Conservation (phyloP, 2,329 filamentous ascomycete species). For the Trichoderma sp. region DNA sequence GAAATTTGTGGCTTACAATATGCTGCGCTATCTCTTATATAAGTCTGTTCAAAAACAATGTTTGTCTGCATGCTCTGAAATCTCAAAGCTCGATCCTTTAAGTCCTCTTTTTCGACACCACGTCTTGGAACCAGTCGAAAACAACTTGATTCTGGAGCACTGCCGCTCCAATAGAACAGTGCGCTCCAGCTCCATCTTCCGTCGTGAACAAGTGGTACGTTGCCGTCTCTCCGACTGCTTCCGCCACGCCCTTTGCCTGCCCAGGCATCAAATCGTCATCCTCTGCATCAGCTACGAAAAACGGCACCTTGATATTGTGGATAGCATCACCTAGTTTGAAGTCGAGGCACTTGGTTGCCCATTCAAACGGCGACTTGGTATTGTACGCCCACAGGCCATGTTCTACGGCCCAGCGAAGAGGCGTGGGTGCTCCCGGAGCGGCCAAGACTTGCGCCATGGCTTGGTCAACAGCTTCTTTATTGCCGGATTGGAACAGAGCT, state of each 20-base stretch:
- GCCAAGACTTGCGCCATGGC: conserved; percentile 2
- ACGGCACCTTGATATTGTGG: conserved; percentile 30
- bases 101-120: conserved; percentile 2
- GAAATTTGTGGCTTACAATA: background rate
- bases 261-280: conserved; percentile 29
- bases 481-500: background rate
- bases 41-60: background rate
- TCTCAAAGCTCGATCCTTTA: background rate
- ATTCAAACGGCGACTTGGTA: conserved; percentile 30
- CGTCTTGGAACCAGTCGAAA: conserved; percentile 30
- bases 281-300: conserved; percentile 32
- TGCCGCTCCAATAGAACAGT: conserved; percentile 29
- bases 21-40: background rate
- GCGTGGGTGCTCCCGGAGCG: conserved; percentile 22
- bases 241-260: conserved; percentile 24
- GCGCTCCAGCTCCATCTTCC: conserved; percentile 26
- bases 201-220: conserved; percentile 25
- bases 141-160: conserved; percentile 28
- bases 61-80: background rate
- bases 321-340: conserved; percentile 27
- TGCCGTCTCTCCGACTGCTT: conserved; percentile 25
- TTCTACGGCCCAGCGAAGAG: conserved; percentile 31
- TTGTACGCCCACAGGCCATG: conserved; percentile 36
- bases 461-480: conserved; percentile 29
- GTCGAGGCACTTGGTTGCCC: conserved; percentile 22